A percentile compares a stretch with the other conserved stretches of the same genome.
Conservation (phyloP, 192 early-diverging fungal species). For the Phycomyces nitens region DNA sequence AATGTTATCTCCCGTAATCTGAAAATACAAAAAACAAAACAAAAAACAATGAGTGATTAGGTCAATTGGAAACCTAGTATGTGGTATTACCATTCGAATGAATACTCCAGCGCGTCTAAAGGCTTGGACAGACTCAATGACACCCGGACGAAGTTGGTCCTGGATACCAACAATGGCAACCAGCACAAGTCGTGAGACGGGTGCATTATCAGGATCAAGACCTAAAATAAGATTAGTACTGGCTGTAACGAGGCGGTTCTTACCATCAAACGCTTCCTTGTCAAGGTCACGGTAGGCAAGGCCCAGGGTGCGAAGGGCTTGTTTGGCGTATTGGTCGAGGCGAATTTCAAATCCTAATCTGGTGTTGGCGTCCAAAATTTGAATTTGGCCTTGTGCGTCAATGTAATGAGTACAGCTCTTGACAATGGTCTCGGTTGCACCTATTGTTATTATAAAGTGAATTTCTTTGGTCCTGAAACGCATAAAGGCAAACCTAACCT, state of each 20-base stretch:
- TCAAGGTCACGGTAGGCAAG: conserved; percentile 67
- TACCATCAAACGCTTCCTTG: conserved; percentile 38
- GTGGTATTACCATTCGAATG: conserved; percentile 82
- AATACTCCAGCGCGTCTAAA: conserved; percentile 83
- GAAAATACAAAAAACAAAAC: not conserved
- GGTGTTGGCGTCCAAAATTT: conserved; percentile 41
- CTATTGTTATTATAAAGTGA: no score
- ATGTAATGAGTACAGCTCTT: conserved; percentile 57
- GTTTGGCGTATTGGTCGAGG: conserved; percentile 59
- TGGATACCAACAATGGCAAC: conserved; percentile 82
- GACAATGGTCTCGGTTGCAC: conserved; percentile 80
- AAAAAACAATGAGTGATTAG: not conserved
- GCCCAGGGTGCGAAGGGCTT: conserved; percentile 74
- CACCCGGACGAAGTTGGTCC: conserved; percentile 83
- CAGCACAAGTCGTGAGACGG: conserved; percentile 51
- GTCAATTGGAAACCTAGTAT: not conserved
- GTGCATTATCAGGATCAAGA: conserved; percentile 51
- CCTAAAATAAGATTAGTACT: conserved; percentile 33
- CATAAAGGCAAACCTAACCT: not conserved
- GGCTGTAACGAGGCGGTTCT: conserved; percentile 31
- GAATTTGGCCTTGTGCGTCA: conserved; percentile 45
- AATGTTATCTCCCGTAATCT: conserved; percentile 78
- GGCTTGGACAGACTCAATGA: conserved; percentile 68
- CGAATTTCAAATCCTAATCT: conserved; percentile 41
- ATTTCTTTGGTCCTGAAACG: not conserved